Conservation (phyloP, 2,329 filamentous ascomycete species). For the Calonectria pseudoturangicola region DNA sequence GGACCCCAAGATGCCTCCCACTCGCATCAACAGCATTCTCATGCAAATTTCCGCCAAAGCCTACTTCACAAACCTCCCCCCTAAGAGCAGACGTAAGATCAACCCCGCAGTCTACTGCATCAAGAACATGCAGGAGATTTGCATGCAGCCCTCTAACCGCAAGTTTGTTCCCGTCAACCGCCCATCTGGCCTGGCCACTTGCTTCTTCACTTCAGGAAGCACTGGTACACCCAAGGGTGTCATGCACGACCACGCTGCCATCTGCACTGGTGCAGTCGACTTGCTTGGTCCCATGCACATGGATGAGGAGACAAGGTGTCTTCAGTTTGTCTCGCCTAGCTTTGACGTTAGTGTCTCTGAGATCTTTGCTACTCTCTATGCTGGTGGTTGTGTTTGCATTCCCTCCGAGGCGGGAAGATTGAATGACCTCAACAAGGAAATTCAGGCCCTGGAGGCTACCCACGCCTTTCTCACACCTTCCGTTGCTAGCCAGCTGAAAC, state of each 20-base stretch:
- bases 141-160: conserved; percentile 19
- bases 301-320: conserved; percentile 32
- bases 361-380: conserved; percentile 14
- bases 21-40: conserved; percentile 40
- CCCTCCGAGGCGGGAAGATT: conserved; percentile 39
- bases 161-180: conserved; percentile 28
- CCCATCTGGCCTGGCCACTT: conserved; percentile 37
- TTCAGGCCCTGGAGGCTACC: conserved; percentile 38
- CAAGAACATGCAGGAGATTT: conserved; percentile 34
- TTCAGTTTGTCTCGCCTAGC: conserved; percentile 37
- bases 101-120: conserved; percentile 37
- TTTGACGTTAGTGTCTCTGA: conserved; percentile 39
- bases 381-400: conserved; percentile 33
- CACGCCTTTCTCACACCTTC: conserved; percentile 41
- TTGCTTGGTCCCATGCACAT: conserved; percentile 37
- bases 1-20: conserved; percentile 39
- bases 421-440: conserved; percentile 37
- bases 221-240: conserved; percentile 34
- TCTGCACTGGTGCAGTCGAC: conserved; percentile 34
- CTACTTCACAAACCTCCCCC: conserved; percentile 39
- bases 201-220: conserved; percentile 39
- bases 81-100: conserved; percentile 38
- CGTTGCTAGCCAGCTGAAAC: conserved; percentile 37
- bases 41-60: conserved; percentile 39
- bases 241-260: conserved; percentile 40